Percentiles rank a stretch among this genome's conserved stretches.
These are phyloP conservation scores for Chalaropsis ovoidea DNA, from an alignment of 2,329 filamentous ascomycete species.

Conservation along the genomic window DNA sequence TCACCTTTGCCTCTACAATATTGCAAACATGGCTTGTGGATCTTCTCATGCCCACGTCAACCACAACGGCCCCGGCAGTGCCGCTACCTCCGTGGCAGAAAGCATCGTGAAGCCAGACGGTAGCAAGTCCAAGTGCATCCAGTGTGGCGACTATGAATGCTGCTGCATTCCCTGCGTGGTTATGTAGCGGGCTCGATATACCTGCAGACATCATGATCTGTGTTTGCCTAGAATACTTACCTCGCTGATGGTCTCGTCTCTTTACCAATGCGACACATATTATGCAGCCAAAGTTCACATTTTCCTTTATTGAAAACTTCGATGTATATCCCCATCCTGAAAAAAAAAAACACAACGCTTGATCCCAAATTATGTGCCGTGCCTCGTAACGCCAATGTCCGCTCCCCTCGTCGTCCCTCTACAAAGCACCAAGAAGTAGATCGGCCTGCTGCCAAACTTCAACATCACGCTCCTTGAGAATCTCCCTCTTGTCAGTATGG, in stretches of 20 bases:
- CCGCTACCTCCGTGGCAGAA: constrained; percentile 41
- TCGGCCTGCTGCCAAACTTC: constrained; percentile 18
- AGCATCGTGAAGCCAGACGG: constrained; percentile 43
- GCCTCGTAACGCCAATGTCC: neutral
- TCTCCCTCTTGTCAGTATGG: neutral
- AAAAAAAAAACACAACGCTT: neutral
- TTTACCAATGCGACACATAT: neutral
- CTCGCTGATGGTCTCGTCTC: neutral
- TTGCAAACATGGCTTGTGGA: constrained; percentile 19
- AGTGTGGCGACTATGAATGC: constrained; percentile 43
- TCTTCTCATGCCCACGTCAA: constrained; percentile 14
- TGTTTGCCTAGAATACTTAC: neutral
- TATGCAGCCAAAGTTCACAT: neutral
- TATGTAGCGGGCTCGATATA: constrained; percentile 33
- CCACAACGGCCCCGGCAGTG: constrained; percentile 40
- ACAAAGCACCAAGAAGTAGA: neutral
- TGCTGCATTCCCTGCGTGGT: constrained; percentile 48
- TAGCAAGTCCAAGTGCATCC: constrained; percentile 40
- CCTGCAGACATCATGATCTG: neutral
- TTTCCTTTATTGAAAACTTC: neutral
- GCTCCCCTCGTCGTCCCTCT: neutral
- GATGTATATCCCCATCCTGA: neutral
- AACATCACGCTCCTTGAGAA: constrained; percentile 10
- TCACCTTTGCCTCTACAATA: neutral
- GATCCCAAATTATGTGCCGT: neutral